Evolutionary conservation across 2,329 filamentous ascomycete genomes (phyloP).

Genomic region (Cladosporium phlei): DNA sequence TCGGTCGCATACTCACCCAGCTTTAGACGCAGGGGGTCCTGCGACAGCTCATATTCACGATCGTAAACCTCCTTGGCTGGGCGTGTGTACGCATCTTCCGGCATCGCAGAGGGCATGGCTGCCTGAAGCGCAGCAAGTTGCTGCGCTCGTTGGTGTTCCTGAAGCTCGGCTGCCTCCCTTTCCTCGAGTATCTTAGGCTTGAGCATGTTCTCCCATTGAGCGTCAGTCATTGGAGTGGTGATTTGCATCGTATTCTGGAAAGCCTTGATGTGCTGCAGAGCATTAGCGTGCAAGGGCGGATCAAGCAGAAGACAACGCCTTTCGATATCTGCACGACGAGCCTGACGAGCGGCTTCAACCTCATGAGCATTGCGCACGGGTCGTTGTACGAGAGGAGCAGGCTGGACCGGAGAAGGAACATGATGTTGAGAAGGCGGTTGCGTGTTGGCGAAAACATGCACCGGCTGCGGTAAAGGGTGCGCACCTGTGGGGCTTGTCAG

Average conservation of each 20-base stretch:
- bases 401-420: slow-evolving; percentile 14
- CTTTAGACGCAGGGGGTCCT: slow-evolving; percentile 61
- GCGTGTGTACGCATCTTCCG: slow-evolving; percentile 46
- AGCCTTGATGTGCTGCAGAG: slow-evolving; percentile 65
- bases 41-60: slow-evolving; percentile 65
- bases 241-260: slow-evolving; percentile 72
- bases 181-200: slow-evolving; percentile 64
- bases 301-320: slow-evolving; percentile 58
- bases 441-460: slow-evolving; percentile 22
- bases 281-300: slow-evolving; percentile 58
- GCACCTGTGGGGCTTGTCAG: slow-evolving; percentile 17
- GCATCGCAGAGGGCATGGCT: slow-evolving; percentile 43
- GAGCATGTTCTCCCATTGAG: slow-evolving; percentile 61
- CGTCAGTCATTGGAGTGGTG: slow-evolving; percentile 61
- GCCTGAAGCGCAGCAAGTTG: slow-evolving; percentile 40
- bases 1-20: slow-evolving; percentile 66
- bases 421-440: slow-evolving; percentile 7
- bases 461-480: slow-evolving; percentile 27
- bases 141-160: slow-evolving; percentile 48
- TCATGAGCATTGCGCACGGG: slow-evolving; percentile 57
- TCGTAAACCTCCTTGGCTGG: slow-evolving; percentile 58
- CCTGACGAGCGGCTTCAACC: slow-evolving; percentile 59
- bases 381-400: slow-evolving; percentile 22
- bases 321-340: slow-evolving; percentile 66
- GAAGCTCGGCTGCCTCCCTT: slow-evolving; percentile 58